Conservation (phyloP, 164 flowering plant species). For the Dillenia suffruticosa region DNA sequence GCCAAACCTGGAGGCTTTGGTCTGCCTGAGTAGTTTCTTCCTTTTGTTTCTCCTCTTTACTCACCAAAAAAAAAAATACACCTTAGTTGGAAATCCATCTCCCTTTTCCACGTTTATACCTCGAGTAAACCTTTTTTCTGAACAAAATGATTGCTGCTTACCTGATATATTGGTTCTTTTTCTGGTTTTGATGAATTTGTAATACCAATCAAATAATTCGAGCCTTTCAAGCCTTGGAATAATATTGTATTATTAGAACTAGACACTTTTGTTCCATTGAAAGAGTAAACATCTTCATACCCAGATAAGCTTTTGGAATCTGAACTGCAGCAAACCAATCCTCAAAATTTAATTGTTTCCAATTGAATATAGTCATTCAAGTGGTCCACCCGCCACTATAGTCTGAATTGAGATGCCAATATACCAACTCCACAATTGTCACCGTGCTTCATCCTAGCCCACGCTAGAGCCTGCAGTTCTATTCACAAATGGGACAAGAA, state of each 20-base stretch:
- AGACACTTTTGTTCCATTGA: constrained; percentile 63
- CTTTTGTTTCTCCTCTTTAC: no score
- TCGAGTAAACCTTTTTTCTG: constrained; percentile 39
- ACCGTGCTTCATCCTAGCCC: constrained; percentile 52
- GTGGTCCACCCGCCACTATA: constrained; percentile 74
- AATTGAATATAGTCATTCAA: constrained; percentile 65
- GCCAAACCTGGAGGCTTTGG: no score
- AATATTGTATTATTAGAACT: constrained; percentile 48
- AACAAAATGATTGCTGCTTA: constrained; percentile 76
- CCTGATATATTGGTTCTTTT: constrained; percentile 65
- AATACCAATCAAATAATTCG: constrained; percentile 50
- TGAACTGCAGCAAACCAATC: constrained; percentile 69
- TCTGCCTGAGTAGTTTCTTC: no score
- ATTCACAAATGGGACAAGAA: constrained; percentile 67
- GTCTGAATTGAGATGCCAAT: constrained; percentile 64
- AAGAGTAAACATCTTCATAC: constrained; percentile 62
- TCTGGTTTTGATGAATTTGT: constrained; percentile 48
- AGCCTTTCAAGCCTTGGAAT: constrained; percentile 62
- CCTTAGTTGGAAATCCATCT: constrained; percentile 69
- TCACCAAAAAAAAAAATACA: constrained; percentile 37
- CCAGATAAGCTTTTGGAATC: constrained; percentile 37
- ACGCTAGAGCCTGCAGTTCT: constrained; percentile 55
- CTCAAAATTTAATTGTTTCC: constrained; percentile 42
- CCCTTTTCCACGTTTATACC: constrained; percentile 41
- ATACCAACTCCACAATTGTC: constrained; percentile 80